Percentiles rank a stretch among this genome's conserved stretches.
These are phyloP conservation scores for Naganishia randhawae DNA, from an alignment of 768 basidiomycete genomes.

Conservation along the genomic window DNA sequence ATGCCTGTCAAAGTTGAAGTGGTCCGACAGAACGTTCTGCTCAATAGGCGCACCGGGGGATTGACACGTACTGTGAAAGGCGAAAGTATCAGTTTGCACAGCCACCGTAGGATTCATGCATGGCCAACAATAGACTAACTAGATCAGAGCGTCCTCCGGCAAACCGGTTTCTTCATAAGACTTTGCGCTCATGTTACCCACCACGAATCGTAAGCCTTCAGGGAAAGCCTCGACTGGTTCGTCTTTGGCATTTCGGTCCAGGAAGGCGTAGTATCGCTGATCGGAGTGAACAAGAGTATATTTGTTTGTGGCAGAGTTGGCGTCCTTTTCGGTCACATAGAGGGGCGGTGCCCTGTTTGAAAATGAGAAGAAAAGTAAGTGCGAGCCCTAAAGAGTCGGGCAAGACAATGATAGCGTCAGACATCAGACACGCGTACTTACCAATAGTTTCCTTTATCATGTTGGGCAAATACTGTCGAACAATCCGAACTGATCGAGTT, in stretches of 20 bases:
- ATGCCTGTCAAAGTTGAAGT: conserved; percentile 35
- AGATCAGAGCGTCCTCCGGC: conserved; percentile 5
- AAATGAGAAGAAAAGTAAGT: neutral
- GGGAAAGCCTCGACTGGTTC: conserved; percentile 40
- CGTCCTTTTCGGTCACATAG: conserved; percentile 27
- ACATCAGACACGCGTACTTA: neutral
- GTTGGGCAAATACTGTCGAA: conserved; percentile 31
- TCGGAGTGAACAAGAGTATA: conserved; percentile 9
- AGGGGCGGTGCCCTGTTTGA: conserved; percentile 28
- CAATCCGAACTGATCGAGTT: conserved; percentile 11
- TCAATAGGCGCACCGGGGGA: neutral
- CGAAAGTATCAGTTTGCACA: neutral
- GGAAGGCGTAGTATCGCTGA: conserved; percentile 43
- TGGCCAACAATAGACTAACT: conserved; percentile 2
- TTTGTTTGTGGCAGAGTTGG: conserved; percentile 14
- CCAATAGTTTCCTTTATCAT: conserved; percentile 41
- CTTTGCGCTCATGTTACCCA: conserved; percentile 41
- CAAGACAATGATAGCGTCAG: neutral
- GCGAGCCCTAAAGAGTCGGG: neutral
- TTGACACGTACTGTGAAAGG: conserved; percentile 13
- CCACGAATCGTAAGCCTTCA: conserved; percentile 42
- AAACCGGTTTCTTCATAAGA: conserved; percentile 27
- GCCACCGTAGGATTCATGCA: too few relatives aligned
- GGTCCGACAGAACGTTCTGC: conserved; percentile 28
- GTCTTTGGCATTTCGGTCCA: conserved; percentile 33